phyloP scores from a whole-genome alignment of 1,284 basidiomycete species.

The Cerrena zonata region DNA sequence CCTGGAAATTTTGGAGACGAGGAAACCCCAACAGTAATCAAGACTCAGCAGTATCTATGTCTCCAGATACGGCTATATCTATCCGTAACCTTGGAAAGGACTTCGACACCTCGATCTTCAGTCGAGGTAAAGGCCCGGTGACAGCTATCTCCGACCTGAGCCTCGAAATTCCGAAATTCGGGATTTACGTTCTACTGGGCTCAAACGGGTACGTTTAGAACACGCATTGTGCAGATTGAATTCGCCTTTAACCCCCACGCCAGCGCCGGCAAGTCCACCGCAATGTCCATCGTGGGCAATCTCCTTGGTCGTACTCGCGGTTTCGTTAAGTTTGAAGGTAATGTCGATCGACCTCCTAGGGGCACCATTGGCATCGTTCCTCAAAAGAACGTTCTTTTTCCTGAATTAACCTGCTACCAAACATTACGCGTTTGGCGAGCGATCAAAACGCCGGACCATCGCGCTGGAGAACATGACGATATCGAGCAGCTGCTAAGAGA shows the following conservation, averaged over 20 bases:
- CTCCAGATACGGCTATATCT: constrained; percentile 49
- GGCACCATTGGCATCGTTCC: constrained; percentile 73
- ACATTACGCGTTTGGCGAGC: constrained; percentile 70
- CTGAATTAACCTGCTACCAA: constrained; percentile 69
- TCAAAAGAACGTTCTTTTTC: constrained; percentile 79
- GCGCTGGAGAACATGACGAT: constrained; percentile 44
- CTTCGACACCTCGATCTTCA: constrained; percentile 43
- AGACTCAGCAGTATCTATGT: constrained; percentile 23
- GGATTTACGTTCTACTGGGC: constrained; percentile 72
- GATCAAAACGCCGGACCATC: constrained; percentile 50
- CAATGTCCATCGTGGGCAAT: constrained; percentile 61
- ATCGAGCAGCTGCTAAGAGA: constrained; percentile 57
- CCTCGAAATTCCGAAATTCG: constrained; percentile 59
- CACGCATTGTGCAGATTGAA: neutral
- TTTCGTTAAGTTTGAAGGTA: constrained; percentile 57
- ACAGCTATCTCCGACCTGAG: constrained; percentile 61
- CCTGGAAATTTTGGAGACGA: constrained; percentile 26
- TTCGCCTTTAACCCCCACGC: constrained; percentile 6
- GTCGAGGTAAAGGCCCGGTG: constrained; percentile 35
- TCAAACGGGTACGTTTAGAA: constrained; percentile 61
- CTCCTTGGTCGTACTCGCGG: constrained; percentile 57
- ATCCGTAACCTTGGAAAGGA: constrained; percentile 55
- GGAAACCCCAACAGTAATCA: constrained; percentile 14
- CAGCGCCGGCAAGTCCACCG: constrained; percentile 77
- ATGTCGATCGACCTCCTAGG: constrained; percentile 43